Percentiles rank a stretch among this genome's conserved stretches.
Conservation (phyloP, 2,329 filamentous ascomycete species). For the Phialophora tarda region DNA sequence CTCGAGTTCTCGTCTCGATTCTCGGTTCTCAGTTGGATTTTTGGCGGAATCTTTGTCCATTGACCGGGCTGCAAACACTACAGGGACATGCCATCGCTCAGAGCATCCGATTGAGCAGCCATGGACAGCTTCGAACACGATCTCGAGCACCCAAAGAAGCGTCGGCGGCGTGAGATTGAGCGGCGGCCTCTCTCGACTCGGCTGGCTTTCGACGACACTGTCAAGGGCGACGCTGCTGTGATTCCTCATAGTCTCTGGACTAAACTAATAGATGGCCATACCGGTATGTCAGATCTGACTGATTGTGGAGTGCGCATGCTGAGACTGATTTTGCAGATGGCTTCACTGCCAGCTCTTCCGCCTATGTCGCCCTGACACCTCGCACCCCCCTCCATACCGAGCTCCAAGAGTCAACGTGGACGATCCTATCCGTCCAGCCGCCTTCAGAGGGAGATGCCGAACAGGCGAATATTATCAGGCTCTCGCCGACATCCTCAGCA, state of each 20-base stretch:
- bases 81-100: conserved; percentile 18
- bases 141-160: conserved; percentile 57
- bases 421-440: conserved; percentile 73
- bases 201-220: conserved; percentile 80
- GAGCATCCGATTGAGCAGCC: conserved; percentile 18
- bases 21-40: neutral
- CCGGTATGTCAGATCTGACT: conserved; percentile 44
- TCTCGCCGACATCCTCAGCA: conserved; percentile 73
- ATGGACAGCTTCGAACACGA: conserved; percentile 54
- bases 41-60: neutral
- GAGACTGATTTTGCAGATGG: conserved; percentile 17
- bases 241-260: conserved; percentile 84
- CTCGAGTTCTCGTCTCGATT: conserved; percentile 3
- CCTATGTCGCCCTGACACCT: conserved; percentile 56
- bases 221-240: conserved; percentile 83
- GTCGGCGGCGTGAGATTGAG: conserved; percentile 54
- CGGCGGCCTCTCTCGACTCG: conserved; percentile 72
- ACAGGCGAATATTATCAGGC: conserved; percentile 78
- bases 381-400: conserved; percentile 50
- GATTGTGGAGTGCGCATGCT: conserved; percentile 26
- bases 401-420: conserved; percentile 74
- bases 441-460: conserved; percentile 58
- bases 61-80: neutral
- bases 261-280: conserved; percentile 65
- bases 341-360: neutral